Conservation (phyloP, 139 green algal genomes). For the Limnomonas spitsbergensis region DNA sequence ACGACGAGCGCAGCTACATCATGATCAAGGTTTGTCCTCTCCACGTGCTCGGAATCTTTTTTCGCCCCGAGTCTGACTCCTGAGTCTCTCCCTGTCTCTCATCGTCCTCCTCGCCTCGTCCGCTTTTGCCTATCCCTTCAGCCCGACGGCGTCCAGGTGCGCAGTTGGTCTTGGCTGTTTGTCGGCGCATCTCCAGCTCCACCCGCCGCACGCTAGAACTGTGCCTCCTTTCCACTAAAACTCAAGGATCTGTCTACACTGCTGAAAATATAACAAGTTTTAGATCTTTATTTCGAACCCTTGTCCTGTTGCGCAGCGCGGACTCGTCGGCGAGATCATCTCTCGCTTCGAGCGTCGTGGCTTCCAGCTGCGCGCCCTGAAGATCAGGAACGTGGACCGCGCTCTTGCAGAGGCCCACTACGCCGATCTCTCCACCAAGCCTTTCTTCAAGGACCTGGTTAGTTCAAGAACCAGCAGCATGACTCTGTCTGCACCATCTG, state of each 20-base stretch:
- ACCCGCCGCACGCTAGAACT: too few species aligned
- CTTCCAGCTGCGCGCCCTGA: slow-evolving; percentile 80
- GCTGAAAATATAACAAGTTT: not conserved
- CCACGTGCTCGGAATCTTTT: too few species aligned
- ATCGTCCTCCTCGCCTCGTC: too few species aligned
- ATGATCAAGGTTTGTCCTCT: slow-evolving; percentile 18
- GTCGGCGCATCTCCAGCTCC: too few species aligned
- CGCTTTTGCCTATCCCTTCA: too few species aligned
- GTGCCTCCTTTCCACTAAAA: too few species aligned
- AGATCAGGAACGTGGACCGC: slow-evolving; percentile 78
- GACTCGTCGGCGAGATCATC: slow-evolving; percentile 70
- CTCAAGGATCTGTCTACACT: not conserved
- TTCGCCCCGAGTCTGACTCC: too few species aligned
- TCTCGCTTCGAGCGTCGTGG: slow-evolving; percentile 74
- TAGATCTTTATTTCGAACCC: not conserved
- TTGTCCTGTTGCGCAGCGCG: slow-evolving; percentile 41
- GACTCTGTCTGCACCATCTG: not conserved
- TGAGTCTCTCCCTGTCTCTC: too few species aligned
- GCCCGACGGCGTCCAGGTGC: slow-evolving; percentile 28
- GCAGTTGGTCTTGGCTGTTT: too few species aligned
- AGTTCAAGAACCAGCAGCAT: not conserved
- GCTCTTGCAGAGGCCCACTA: slow-evolving; percentile 87
- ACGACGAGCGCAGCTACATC: slow-evolving; percentile 32
- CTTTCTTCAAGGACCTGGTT: slow-evolving; percentile 80
- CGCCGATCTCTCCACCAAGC: slow-evolving; percentile 79